Base-by-base conservation (phyloP, 768 basidiomycete genomes). In the Hericium erinaceus region DNA sequence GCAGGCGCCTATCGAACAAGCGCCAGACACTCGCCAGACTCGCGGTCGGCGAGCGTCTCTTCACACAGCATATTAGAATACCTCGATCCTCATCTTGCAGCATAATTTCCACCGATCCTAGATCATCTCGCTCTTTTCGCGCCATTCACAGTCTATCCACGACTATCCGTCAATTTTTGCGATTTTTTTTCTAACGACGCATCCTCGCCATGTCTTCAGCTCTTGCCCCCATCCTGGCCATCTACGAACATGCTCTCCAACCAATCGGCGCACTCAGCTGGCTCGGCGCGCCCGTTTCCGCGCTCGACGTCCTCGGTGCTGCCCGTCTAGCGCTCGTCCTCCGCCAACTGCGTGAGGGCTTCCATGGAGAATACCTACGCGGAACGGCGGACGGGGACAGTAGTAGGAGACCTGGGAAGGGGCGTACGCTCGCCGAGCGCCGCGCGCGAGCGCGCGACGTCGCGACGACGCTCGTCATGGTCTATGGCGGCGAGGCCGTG, bases 401-500 rank as follows among this genome's bases (percentile, higher is more conserved):
- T 28, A 48, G 48, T 39, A 33, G 26, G 20, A 56, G 18, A 38
- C 13, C 55, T 33, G 49, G 24, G 60, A 41, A 55, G 5, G 48
- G 15, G 26, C 11, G 44, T 20, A 20, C 44, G n/a, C 54, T 33
- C 39, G 10, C 24, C 11, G 41, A 44, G 54, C 54, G 44, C 40
- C 54, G 39, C 41, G 54, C 39, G 3, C 49, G 57, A 33, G 60
- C 54, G 37, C 62, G 62, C 38, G 56, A 63, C 49, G 33, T 59
- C 39, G 57, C 56, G 28, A 49, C 62, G 18, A 55, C 15, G 54
- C 61, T 63, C 44, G 4, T 63, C 12, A 58, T 63, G 55, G 62
- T 63, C n/a, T 63, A 59, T 18, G 60, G 60, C 58, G 62, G 62
- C 10, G 62, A 63, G 39, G 60, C 60, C 5, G 18, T 63, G 33